Evolutionary conservation across 2,329 filamentous ascomycete genomes (phyloP).

Genomic region (Penicillium digitatum): DNA sequence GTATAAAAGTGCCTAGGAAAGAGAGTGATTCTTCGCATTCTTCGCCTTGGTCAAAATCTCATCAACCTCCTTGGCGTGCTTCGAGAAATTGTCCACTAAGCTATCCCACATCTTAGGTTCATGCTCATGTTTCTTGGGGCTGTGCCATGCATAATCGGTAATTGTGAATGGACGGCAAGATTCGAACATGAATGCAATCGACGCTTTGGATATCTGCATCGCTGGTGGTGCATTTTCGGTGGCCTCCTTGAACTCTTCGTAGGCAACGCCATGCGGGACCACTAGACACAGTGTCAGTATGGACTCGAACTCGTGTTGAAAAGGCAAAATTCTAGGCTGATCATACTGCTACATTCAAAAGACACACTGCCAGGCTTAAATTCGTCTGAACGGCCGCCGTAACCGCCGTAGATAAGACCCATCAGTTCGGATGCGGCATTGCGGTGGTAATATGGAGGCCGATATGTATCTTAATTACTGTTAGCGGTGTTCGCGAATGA

Average conservation of each 20-base stretch:
- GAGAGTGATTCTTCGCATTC: constrained; percentile 19
- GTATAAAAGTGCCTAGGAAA: constrained; percentile 7
- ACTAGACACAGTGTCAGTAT: constrained; percentile 19
- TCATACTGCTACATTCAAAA: constrained; percentile 35
- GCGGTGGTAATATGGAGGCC: constrained; percentile 44
- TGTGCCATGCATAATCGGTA: constrained; percentile 37
- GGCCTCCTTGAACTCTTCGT: constrained; percentile 34
- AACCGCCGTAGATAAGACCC: constrained; percentile 37
- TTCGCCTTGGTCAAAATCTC: constrained; percentile 41
- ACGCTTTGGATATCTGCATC: constrained; percentile 32
- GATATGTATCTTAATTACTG: constrained; percentile 33
- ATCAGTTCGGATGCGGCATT: constrained; percentile 41
- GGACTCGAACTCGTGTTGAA: no score
- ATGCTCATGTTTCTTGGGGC: constrained; percentile 44
- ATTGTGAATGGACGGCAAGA: constrained; percentile 35
- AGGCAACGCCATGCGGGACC: constrained; percentile 37
- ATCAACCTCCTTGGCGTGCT: constrained; percentile 47
- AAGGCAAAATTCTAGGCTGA: background rate
- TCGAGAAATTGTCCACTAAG: constrained; percentile 52
- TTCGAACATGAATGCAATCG: constrained; percentile 38
- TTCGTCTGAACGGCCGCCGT: constrained; percentile 34
- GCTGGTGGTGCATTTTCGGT: constrained; percentile 26
- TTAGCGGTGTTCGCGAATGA: background rate
- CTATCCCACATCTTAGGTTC: constrained; percentile 54
- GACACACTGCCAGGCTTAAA: constrained; percentile 36